A percentile compares a stretch with the other conserved stretches of the same genome.
Conservation (phyloP, 495 filamentous ascomycete species). For the Xylaria sp. region DNA sequence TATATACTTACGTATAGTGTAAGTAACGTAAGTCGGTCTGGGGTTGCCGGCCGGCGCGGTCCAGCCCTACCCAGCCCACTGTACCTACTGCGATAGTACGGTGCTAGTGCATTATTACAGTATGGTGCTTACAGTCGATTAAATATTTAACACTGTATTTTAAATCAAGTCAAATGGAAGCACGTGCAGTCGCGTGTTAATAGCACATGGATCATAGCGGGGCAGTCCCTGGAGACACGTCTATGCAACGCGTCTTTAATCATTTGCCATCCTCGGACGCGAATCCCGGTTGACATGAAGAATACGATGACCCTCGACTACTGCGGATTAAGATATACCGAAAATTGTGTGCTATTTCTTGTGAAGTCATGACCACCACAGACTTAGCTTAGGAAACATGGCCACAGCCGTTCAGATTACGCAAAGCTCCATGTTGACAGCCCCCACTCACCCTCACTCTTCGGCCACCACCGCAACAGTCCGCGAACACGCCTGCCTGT, state of each 20-base stretch:
- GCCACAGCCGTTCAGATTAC: slow-evolving; percentile 30
- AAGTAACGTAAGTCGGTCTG: no score
- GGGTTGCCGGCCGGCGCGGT: no score
- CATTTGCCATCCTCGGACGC: not conserved
- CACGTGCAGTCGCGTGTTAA: slow-evolving; percentile 23
- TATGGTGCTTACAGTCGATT: not conserved
- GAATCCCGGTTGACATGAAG: not conserved
- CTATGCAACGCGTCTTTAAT: slow-evolving; percentile 4
- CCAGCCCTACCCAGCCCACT: no score
- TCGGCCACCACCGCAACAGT: slow-evolving; percentile 75
- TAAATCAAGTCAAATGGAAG: not conserved
- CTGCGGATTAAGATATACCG: not conserved
- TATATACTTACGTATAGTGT: not conserved
- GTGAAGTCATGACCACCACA: not conserved
- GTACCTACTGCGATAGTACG: no score
- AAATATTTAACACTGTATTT: not conserved
- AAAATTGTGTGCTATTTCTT: not conserved
- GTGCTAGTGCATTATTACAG: not conserved
- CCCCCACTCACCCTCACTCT: slow-evolving; percentile 29
- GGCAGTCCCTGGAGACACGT: not conserved
- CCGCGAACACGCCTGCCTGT: slow-evolving; percentile 82
- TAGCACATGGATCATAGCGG: not conserved
- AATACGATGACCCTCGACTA: not conserved
- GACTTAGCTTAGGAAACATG: slow-evolving; percentile 23
- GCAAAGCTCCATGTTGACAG: slow-evolving; percentile 37